Evolutionary conservation across 2,329 filamentous ascomycete species (phyloP), one percentile per base, ranked within the genome.

Genomic region (Kalmusia sp.): DNA sequence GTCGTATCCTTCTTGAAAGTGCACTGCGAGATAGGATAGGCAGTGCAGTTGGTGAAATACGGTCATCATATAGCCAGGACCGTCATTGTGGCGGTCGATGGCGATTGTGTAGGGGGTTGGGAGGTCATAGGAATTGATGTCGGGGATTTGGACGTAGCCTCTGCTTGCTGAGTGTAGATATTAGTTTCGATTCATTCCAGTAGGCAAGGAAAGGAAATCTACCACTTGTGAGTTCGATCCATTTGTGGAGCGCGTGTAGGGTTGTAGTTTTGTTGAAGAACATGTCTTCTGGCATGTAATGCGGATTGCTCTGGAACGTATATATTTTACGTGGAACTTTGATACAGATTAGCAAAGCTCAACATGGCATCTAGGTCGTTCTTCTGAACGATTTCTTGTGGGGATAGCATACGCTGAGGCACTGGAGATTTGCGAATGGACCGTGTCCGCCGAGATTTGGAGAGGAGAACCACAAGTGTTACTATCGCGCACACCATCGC

Each of bases 41-140:
- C 63, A 67, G 55, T 67, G 63, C 4, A 67, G 53, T 44, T 65
- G 59, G 57, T 67, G 64, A 55, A 67, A 67, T 1, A 62, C 58
- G 22, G 63, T 63, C 28, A 67, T 55, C 61, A 65, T 65, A 47
- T 62, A 67, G 14, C 61, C 59, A 0, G 58, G 61, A 2, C 63
- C 61, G 19, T 64, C 54, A 22, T 52, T 57, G 19, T 55, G 45
- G 30, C 63, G 59, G 35, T 63, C 58, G 28, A 61, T 19, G 30
- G 57, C 54, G 28, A 64, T 57, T 11, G 30, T 52, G 52, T 64
- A 61, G 17, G 63, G 61, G 15, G 53, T 52, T 15, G 61, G 63
- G 21, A 66, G 61, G 44, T 64, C 57, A 38, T 58, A 66, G 11
- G 43, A 12, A 5, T 25, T 15, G 12, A 41, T 12, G 24, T 50